These are phyloP conservation scores for Dillenia turbinata DNA, from an alignment of 164 flowering plant species.

Conservation along the genomic window DNA sequence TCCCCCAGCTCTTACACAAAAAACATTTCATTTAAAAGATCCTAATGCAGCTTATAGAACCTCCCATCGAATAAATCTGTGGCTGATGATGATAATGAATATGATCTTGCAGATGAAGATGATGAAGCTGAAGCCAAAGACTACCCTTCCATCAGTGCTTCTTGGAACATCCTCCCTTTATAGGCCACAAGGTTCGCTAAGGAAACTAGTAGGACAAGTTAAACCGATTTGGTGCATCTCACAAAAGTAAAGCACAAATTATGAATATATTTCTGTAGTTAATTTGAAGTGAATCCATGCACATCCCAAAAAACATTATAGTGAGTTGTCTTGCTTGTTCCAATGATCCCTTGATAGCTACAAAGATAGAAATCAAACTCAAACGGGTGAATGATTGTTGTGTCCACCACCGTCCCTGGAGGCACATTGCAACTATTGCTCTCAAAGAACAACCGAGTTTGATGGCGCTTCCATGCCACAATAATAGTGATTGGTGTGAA, in stretches of 20 bases:
- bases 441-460: conserved; percentile 55
- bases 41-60: conserved; percentile 33
- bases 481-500: conserved; percentile 56
- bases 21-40: too few relatives aligned
- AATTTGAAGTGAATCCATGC: conserved; percentile 50
- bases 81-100: conserved; percentile 17
- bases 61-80: conserved; percentile 14
- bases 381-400: conserved; percentile 44
- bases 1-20: too few relatives aligned
- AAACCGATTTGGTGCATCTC: conserved; percentile 78
- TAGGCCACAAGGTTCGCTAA: conserved; percentile 77
- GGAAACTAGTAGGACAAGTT: conserved; percentile 75
- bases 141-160: conserved; percentile 26
- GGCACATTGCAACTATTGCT: conserved; percentile 41
- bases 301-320: conserved; percentile 73
- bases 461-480: conserved; percentile 77
- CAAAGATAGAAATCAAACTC: conserved; percentile 79
- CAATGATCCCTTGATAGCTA: conserved; percentile 64
- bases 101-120: conserved; percentile 15
- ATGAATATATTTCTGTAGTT: conserved; percentile 63
- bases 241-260: conserved; percentile 75
- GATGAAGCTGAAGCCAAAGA: conserved; percentile 18
- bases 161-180: conserved; percentile 58
- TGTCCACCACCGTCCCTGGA: conserved; percentile 83
- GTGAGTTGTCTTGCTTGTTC: conserved; percentile 86